These are phyloP conservation scores for Neurospora africana DNA, from an alignment of 495 filamentous ascomycete genomes.

Conservation along the genomic window DNA sequence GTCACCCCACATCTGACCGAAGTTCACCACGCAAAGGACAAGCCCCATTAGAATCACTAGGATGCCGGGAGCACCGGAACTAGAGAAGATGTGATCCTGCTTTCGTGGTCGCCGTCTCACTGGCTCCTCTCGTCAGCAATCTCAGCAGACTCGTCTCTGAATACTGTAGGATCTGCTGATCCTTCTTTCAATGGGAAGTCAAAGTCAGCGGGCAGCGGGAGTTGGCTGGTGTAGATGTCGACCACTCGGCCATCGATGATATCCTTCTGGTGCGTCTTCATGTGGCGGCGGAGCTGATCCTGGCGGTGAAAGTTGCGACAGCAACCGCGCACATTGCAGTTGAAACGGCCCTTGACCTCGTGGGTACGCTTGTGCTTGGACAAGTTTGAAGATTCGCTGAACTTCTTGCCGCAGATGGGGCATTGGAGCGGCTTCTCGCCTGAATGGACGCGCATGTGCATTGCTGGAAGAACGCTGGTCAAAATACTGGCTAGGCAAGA, in stretches of 20 bases:
- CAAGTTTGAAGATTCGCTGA: slow-evolving; percentile 47
- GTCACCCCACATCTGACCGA: neutral
- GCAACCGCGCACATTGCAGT: slow-evolving; percentile 37
- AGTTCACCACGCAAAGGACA: neutral
- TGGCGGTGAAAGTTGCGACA: slow-evolving; percentile 43
- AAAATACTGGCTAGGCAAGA: neutral
- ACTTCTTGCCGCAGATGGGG: slow-evolving; percentile 36
- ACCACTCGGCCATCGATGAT: neutral
- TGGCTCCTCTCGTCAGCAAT: neutral
- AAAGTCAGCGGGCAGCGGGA: neutral
- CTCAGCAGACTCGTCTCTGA: neutral
- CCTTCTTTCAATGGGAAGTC: neutral
- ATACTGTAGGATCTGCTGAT: neutral
- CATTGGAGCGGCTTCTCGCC: slow-evolving; percentile 39
- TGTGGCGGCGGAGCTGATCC: slow-evolving; percentile 43
- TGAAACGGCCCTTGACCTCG: slow-evolving; percentile 38
- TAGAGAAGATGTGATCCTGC: neutral
- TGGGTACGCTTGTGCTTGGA: slow-evolving; percentile 43
- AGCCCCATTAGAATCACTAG: neutral
- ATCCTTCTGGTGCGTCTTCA: slow-evolving; percentile 27
- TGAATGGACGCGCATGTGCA: slow-evolving; percentile 47
- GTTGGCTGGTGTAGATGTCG: neutral
- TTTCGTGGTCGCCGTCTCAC: neutral
- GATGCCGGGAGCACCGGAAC: neutral
- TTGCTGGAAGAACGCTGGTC: slow-evolving; percentile 26